Evolutionary conservation across 2,329 filamentous ascomycete species (phyloP).

Genomic region (Sclerotinia spermophila): DNA sequence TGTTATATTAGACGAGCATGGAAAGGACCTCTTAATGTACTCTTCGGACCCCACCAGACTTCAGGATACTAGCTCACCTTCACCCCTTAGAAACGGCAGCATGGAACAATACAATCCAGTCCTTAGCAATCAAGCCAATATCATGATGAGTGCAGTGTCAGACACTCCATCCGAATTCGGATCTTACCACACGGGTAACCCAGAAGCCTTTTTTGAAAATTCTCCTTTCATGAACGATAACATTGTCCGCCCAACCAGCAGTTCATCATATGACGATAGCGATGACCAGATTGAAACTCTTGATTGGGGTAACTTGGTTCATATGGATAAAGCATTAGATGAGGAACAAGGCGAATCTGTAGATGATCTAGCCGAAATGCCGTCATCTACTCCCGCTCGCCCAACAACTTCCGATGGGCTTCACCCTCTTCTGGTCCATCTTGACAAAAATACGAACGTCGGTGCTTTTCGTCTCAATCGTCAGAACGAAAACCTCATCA

Average conservation of each 20-base stretch:
- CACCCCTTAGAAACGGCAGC: conserved; percentile 13
- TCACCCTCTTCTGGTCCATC: conserved; percentile 58
- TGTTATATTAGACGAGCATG: conserved; percentile 41
- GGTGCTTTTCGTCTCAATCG: conserved; percentile 71
- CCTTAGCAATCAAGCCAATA: conserved; percentile 64
- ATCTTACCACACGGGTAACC: conserved; percentile 62
- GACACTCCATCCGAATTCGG: conserved; percentile 20
- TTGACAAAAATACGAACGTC: conserved; percentile 62
- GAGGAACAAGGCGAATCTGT: conserved; percentile 18
- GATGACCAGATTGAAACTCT: conserved; percentile 71
- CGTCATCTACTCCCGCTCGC: conserved; percentile 47
- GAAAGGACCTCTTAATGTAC: conserved; percentile 43
- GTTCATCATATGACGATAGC: conserved; percentile 41
- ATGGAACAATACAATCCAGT: conserved; percentile 45
- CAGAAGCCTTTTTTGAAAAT: conserved; percentile 71
- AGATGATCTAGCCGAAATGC: not conserved
- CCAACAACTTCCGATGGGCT: conserved; percentile 46
- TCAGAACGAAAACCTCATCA: conserved; percentile 49
- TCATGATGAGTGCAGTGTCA: conserved; percentile 68
- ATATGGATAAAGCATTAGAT: conserved; percentile 20
- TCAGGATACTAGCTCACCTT: conserved; percentile 11
- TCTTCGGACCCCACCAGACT: conserved; percentile 36
- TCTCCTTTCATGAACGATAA: conserved; percentile 51
- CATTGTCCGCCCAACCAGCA: conserved; percentile 50
- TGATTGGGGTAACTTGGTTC: conserved; percentile 56